A percentile compares a stretch with the other conserved stretches of the same genome.
Conservation (phyloP, 2,329 filamentous ascomycete species). For the Talaromyces funiculosus region DNA sequence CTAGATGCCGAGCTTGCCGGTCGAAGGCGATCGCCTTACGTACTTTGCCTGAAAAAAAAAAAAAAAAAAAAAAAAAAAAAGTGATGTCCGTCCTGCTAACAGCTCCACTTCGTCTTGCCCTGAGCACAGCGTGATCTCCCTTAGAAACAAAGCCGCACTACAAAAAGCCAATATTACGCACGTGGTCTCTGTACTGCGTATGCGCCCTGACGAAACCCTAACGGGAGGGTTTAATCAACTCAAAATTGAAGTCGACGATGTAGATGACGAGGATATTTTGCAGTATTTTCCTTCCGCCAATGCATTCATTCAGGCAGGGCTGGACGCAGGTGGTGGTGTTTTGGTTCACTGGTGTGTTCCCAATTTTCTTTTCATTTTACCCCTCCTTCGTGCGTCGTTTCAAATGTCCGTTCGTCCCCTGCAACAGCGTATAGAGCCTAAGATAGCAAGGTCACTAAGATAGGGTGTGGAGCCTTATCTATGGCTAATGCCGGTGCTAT, state of each 20-base stretch:
- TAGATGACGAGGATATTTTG: slow-evolving; percentile 81
- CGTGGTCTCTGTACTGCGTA: slow-evolving; percentile 69
- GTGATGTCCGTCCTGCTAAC: background rate
- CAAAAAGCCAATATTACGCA: slow-evolving; percentile 75
- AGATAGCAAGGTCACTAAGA: background rate
- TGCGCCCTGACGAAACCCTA: slow-evolving; percentile 48
- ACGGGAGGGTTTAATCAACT: slow-evolving; percentile 62
- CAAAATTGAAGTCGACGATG: slow-evolving; percentile 80
- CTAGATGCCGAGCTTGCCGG: slow-evolving; percentile 1
- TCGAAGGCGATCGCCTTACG: background rate
- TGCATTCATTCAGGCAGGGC: slow-evolving; percentile 72
- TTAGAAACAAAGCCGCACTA: slow-evolving; percentile 66
- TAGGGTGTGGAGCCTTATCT: background rate
- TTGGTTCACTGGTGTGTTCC: slow-evolving; percentile 65
- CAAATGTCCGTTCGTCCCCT: background rate
- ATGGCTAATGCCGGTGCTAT: background rate
- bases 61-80: no score
- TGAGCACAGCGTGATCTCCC: slow-evolving; percentile 64
- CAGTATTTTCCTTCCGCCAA: slow-evolving; percentile 73
- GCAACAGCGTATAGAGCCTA: background rate
- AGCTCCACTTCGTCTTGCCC: background rate
- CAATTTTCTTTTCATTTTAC: background rate
- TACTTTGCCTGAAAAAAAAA: background rate
- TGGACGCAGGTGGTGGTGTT: slow-evolving; percentile 57
- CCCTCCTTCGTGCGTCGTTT: background rate